Base-by-base conservation (phyloP, 306 rosid species). In the Argentina anserina region DNA sequence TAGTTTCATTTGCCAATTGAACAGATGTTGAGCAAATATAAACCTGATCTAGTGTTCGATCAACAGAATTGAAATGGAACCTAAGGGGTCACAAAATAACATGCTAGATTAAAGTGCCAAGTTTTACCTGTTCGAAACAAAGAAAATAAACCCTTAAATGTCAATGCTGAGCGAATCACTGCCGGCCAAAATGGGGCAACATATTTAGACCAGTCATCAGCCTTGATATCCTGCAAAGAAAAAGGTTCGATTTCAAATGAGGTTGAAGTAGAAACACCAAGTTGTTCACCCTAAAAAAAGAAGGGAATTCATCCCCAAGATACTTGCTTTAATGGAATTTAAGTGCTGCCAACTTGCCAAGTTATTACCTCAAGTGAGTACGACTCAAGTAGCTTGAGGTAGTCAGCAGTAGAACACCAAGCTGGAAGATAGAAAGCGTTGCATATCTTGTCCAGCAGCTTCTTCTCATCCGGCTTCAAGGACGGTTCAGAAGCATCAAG, bases 171-270 rank as follows among this genome's bases (percentile, higher is more conserved):
- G 42, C 90, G 90, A 34, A 93, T 91, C 49, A 93, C 97, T 7
- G 98, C 98, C 2, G 96, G 96, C 98, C 98, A 93, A 79, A 93
- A 93, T 33, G 96, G 96, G 46, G 98, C 94, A 37, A 93, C 98
- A 80, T 65, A 75, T 20, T 58, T 37, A 40, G 98, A 87, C 98
- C 98, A 93, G 65, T 93, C 96, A 78, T 85, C 96, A 21, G 87
- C 68, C 73, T 86, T 87, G 67, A 93, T 89, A 74, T 91, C 92
- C 98, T 93, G 89, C 66, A 17, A 69, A 15, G 42, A 15, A 29
- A 47, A 43, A 45, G 39, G 26, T 0, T 46, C 62, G 36, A 40
- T 41, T 56, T 69, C 62, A 34, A 76, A 17, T 37, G 36, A 28
- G 49, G 20, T 33, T 26, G 18, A 43, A 65, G 23, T 20, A 70